These are phyloP conservation scores for Pseudopyricularia javanii DNA, from an alignment of 2,329 filamentous ascomycete genomes.

Conservation along the genomic window DNA sequence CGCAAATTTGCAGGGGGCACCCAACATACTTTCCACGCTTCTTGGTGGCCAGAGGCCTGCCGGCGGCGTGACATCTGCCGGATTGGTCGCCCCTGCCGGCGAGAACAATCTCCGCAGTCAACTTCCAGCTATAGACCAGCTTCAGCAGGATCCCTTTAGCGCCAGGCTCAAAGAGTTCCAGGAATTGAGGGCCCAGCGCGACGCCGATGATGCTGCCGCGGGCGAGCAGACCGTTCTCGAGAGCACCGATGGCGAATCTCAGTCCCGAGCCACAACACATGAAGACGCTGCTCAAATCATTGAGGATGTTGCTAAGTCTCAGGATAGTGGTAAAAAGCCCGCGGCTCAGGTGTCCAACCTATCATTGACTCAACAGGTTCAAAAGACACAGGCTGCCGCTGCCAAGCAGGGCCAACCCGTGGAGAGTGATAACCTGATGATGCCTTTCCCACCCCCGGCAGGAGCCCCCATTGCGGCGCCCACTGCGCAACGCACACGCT, in stretches of 20 bases:
- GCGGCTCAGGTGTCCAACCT: constrained; percentile 30
- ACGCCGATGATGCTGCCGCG: constrained; percentile 32
- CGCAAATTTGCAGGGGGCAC: constrained; percentile 21
- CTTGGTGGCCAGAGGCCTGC: background rate
- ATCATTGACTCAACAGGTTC: constrained; percentile 73
- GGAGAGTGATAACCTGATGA: constrained; percentile 51
- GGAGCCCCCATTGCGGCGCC: constrained; percentile 76
- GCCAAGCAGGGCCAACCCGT: constrained; percentile 32
- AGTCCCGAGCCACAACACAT: background rate
- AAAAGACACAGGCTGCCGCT: constrained; percentile 52
- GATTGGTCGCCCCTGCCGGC: constrained; percentile 16
- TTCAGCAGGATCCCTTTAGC: constrained; percentile 42
- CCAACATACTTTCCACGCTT: background rate
- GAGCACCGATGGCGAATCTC: constrained; percentile 6
- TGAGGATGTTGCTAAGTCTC: constrained; percentile 4
- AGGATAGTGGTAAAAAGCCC: background rate
- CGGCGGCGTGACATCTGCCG: constrained; percentile 14
- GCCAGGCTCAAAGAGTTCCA: constrained; percentile 79
- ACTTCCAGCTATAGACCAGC: constrained; percentile 36
- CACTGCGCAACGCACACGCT: constrained; percentile 71
- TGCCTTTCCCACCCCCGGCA: constrained; percentile 55
- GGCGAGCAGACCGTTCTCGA: constrained; percentile 12
- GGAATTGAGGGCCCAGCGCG: constrained; percentile 60
- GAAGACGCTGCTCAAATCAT: constrained; percentile 5
- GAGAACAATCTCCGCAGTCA: constrained; percentile 28